Percentiles rank a stretch among this genome's conserved stretches.
Evolutionary conservation across 352 stramenopile species (phyloP).

Genomic region (Globisporangium takayamanum): DNA sequence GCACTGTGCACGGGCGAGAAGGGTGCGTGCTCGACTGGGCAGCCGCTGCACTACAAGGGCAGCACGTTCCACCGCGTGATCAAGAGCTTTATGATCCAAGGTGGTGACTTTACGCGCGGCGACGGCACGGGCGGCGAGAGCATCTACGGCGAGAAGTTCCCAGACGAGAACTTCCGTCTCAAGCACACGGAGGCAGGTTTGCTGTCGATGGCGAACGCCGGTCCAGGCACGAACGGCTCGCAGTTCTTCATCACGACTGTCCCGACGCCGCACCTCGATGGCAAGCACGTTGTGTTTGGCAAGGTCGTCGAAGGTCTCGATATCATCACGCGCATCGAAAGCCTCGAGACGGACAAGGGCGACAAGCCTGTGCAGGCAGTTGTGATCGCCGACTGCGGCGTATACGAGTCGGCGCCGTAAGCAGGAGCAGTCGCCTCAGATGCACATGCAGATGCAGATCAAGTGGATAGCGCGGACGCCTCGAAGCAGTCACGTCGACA

Average conservation of each 20-base stretch:
- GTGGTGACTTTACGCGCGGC: conserved; percentile 94
- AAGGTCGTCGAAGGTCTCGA: conserved; percentile 89
- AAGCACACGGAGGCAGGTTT: conserved; percentile 94
- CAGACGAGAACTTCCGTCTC: conserved; percentile 97
- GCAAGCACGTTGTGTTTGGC: conserved; percentile 98
- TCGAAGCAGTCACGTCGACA: too few relatives aligned
- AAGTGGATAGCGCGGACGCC: too few relatives aligned
- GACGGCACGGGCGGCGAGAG: conserved; percentile 95
- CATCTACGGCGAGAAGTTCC: conserved; percentile 93
- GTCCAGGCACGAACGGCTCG: conserved; percentile 94
- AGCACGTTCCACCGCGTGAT: conserved; percentile 97
- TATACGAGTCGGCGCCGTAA: conserved; percentile 36
- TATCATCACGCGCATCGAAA: conserved; percentile 91
- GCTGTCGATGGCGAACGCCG: conserved; percentile 96
- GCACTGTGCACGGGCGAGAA: conserved; percentile 97
- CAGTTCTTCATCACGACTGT: conserved; percentile 97
- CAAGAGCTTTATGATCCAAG: conserved; percentile 93
- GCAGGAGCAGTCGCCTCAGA: not conserved
- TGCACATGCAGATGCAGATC: not conserved
- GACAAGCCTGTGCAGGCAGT: conserved; percentile 92
- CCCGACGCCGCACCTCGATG: conserved; percentile 95
- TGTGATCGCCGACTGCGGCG: conserved; percentile 95
- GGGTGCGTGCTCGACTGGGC: conserved; percentile 72
- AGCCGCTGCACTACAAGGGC: conserved; percentile 97
- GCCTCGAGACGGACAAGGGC: conserved; percentile 74